Percentiles rank a stretch among this genome's conserved stretches.
phyloP scores from a whole-genome alignment of 2,329 filamentous ascomycete species.

The Thermothelomyces thermophilus region DNA sequence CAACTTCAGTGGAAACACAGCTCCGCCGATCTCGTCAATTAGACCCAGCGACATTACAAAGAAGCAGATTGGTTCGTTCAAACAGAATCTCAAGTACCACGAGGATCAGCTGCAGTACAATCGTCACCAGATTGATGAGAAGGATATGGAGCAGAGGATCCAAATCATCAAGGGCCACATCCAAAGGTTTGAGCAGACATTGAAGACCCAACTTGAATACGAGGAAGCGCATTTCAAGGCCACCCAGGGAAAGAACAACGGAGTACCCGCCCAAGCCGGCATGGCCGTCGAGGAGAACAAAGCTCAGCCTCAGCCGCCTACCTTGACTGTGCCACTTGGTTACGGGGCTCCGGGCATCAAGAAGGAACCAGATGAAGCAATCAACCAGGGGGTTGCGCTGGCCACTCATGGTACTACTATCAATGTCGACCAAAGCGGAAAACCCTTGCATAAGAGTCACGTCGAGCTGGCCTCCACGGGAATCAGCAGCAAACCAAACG shows the following conservation, averaged over 20 bases:
- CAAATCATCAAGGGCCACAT: conserved; percentile 33
- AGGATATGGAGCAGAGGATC: conserved; percentile 43
- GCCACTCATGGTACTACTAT: conserved; percentile 10
- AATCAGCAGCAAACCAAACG: conserved; percentile 28
- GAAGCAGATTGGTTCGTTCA: conserved; percentile 49
- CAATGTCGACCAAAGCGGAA: conserved; percentile 13
- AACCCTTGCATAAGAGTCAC: conserved; percentile 4
- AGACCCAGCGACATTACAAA: conserved; percentile 54
- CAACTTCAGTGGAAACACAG: conserved; percentile 26
- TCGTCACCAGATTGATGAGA: conserved; percentile 55
- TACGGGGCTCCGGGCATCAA: neutral
- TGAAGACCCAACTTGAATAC: conserved; percentile 38
- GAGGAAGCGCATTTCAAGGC: conserved; percentile 39
- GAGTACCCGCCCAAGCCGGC: conserved; percentile 21
- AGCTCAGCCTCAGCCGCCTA: neutral
- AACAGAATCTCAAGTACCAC: conserved; percentile 46
- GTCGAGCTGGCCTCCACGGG: neutral
- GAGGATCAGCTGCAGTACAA: conserved; percentile 56
- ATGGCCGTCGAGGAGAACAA: neutral
- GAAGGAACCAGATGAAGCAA: conserved; percentile 5
- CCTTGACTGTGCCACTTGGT: neutral
- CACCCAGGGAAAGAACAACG: conserved; percentile 24
- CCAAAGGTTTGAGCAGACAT: conserved; percentile 40
- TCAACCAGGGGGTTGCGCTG: conserved; percentile 2
- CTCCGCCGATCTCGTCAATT: conserved; percentile 51